Conservation (phyloP, 305 asterid species). For the Andrographis paniculata region DNA sequence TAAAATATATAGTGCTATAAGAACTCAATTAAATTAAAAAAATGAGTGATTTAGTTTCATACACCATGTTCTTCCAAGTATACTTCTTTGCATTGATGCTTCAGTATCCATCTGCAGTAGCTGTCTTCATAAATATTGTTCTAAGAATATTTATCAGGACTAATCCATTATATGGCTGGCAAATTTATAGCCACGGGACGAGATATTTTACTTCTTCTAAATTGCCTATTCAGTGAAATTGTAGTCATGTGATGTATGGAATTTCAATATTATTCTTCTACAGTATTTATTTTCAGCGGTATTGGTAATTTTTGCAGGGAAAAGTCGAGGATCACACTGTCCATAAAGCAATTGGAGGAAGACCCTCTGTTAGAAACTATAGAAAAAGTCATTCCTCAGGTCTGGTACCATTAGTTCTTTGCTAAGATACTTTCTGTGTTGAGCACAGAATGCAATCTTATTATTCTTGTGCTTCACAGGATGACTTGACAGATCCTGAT, state of each 20-base stretch:
- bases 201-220: too few relatives aligned
- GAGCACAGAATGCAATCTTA: too few relatives aligned
- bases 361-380: conserved; percentile 88
- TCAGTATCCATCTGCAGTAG: not conserved
- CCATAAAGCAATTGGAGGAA: conserved; percentile 87
- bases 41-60: not conserved
- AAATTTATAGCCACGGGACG: too few relatives aligned
- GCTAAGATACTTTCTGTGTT: not conserved
- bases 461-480: conserved; percentile 28
- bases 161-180: not conserved
- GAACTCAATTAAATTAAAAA: too few relatives aligned
- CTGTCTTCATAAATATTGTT: not conserved
- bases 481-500: conserved; percentile 28
- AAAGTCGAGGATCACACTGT: conserved; percentile 66
- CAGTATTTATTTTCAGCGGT: not conserved
- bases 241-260: too few relatives aligned
- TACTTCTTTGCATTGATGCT: not conserved
- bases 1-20: too few relatives aligned
- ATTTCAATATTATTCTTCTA: not conserved
- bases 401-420: conserved; percentile 14
- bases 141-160: too few relatives aligned
- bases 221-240: too few relatives aligned
- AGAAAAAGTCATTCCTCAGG: conserved; percentile 95
- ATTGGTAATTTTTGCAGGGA: conserved; percentile 35
- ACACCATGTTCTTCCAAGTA: not conserved